Conservation (phyloP, 139 green algal species). For the Desmodesmus armatus region DNA sequence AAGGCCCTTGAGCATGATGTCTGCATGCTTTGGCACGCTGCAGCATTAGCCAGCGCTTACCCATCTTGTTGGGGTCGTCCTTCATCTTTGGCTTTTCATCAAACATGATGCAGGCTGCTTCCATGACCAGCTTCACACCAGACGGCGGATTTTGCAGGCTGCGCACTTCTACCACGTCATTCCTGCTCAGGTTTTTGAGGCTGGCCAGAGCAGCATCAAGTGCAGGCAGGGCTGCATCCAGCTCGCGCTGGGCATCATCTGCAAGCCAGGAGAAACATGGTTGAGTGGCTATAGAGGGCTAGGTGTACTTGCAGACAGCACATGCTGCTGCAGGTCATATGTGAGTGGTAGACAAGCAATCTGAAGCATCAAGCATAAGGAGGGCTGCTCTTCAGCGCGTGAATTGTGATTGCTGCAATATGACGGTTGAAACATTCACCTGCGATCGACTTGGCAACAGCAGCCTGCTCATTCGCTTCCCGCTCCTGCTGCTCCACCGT, state of each 20-base stretch:
- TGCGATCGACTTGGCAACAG: slow-evolving; percentile 51
- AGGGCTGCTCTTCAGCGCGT: too few relatives aligned
- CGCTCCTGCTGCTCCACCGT: slow-evolving; percentile 65
- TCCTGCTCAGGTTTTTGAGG: slow-evolving; percentile 80
- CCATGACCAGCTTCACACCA: slow-evolving; percentile 84
- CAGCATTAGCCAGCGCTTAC: slow-evolving; percentile 50
- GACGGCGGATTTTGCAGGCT: slow-evolving; percentile 77
- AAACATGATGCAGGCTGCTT: slow-evolving; percentile 91
- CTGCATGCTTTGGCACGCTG: too few relatives aligned
- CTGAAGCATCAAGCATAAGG: too few relatives aligned
- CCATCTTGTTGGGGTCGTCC: slow-evolving; percentile 78
- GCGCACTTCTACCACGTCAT: slow-evolving; percentile 88
- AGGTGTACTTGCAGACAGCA: too few relatives aligned
- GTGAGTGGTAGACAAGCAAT: too few relatives aligned
- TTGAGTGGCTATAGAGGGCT: background rate
- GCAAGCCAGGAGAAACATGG: slow-evolving; percentile 33
- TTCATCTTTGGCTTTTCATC: slow-evolving; percentile 89
- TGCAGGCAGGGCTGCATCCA: slow-evolving; percentile 77
- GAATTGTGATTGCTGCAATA: background rate
- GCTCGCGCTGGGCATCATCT: slow-evolving; percentile 69
- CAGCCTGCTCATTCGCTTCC: slow-evolving; percentile 82
- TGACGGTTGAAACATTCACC: slow-evolving; percentile 21
- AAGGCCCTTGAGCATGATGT: too few relatives aligned
- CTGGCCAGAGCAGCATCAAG: slow-evolving; percentile 75
- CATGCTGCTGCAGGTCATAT: too few relatives aligned